Conservation (phyloP, 2,329 filamentous ascomycete species). For the Clarireedia hainanense region DNA sequence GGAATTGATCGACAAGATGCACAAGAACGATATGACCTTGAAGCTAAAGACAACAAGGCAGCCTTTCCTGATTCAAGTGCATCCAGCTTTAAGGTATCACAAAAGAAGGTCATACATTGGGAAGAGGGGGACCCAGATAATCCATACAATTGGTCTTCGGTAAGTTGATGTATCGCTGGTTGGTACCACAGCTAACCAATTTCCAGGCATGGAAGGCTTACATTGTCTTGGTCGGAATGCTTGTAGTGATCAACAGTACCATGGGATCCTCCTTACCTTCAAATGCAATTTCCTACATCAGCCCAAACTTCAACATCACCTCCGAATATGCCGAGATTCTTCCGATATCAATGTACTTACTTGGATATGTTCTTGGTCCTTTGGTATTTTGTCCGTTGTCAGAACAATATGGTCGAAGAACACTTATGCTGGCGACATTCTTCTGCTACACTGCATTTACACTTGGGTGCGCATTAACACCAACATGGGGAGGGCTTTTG, state of each 20-base stretch:
- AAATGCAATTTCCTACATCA: conserved; percentile 52
- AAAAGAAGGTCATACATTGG: conserved; percentile 24
- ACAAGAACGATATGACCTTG: conserved; percentile 34
- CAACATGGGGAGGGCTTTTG: conserved; percentile 55
- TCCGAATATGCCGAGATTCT: conserved; percentile 35
- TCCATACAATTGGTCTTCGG: conserved; percentile 27
- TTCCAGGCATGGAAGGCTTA: conserved; percentile 43
- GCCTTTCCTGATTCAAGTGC: conserved; percentile 21
- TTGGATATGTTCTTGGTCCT: conserved; percentile 51
- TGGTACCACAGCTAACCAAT: background rate
- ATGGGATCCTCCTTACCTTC: conserved; percentile 58
- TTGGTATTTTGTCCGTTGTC: conserved; percentile 58
- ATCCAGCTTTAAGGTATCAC: conserved; percentile 12
- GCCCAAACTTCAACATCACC: conserved; percentile 47
- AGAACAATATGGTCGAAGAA: conserved; percentile 55
- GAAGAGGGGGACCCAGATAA: conserved; percentile 25
- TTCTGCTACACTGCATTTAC: conserved; percentile 59
- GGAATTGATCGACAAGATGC: conserved; percentile 36
- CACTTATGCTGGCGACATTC: conserved; percentile 56
- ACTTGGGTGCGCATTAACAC: conserved; percentile 54
- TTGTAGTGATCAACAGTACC: conserved; percentile 59
- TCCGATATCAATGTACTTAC: conserved; percentile 55
- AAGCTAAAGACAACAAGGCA: conserved; percentile 33
- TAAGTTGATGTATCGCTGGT: conserved; percentile 8
- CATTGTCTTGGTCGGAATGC: conserved; percentile 47